Evolutionary conservation across 2,329 filamentous ascomycete genomes (phyloP).

Genomic region (Allantophomopsis lycopodina): DNA sequence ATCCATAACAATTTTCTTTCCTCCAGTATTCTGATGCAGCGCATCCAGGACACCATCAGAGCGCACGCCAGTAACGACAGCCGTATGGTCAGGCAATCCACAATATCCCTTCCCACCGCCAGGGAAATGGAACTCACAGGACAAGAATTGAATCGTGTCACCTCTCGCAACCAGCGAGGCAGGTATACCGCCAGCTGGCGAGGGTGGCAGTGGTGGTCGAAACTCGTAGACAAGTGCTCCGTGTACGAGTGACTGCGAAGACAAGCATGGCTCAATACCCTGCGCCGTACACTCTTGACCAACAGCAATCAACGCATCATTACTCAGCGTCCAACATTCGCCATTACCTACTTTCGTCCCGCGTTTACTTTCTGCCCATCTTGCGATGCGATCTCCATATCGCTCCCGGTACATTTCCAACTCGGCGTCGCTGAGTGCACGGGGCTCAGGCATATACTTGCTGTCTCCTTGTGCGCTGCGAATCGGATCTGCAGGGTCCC

Average conservation of each 20-base stretch:
- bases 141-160: conserved; percentile 21
- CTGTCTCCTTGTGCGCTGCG: conserved; percentile 18
- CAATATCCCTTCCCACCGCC: conserved; percentile 14
- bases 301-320: conserved; percentile 15
- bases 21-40: conserved; percentile 19
- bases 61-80: conserved; percentile 16
- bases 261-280: conserved; percentile 16
- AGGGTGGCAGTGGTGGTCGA: conserved; percentile 9
- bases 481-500: conserved; percentile 18
- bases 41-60: conserved; percentile 14
- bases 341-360: conserved; percentile 21
- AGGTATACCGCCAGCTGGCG: conserved; percentile 9
- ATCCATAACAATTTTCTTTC: conserved; percentile 14
- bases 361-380: conserved; percentile 15
- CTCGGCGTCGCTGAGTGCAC: conserved; percentile 8
- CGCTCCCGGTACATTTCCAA: conserved; percentile 7
- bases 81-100: conserved; percentile 20
- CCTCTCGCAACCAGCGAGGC: conserved; percentile 16
- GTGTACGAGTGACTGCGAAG: conserved; percentile 17
- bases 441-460: conserved; percentile 17
- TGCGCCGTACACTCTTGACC: conserved; percentile 7
- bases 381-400: conserved; percentile 17
- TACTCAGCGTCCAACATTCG: conserved; percentile 23
- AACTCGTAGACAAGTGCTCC: conserved; percentile 18
- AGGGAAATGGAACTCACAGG: conserved; percentile 13